A percentile compares a stretch with the other conserved stretches of the same genome.
phyloP scores from a whole-genome alignment of 2,329 filamentous ascomycete genomes.

The Phialophora chinensis region DNA sequence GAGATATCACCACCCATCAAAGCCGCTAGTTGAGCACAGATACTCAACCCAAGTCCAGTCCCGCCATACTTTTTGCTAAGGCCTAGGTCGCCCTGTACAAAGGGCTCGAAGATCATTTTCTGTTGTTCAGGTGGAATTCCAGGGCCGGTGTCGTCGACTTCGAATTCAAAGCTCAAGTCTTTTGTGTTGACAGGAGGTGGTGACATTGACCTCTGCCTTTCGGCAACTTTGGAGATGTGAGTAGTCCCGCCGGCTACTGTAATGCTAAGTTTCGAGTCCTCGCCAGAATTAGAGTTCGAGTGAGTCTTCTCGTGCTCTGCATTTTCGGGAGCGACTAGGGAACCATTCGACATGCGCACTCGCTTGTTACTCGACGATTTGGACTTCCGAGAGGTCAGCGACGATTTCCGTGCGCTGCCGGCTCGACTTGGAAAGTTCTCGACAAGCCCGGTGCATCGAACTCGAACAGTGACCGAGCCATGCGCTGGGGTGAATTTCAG shows the following conservation, averaged over 20 bases:
- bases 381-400: conserved; percentile 41
- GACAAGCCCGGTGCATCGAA: conserved; percentile 65
- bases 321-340: conserved; percentile 30
- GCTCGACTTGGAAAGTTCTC: conserved; percentile 32
- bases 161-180: conserved; percentile 80
- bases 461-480: conserved; percentile 76
- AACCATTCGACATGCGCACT: conserved; percentile 39
- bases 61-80: conserved; percentile 89
- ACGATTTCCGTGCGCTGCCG: conserved; percentile 45
- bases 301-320: conserved; percentile 29
- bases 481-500: conserved; percentile 85
- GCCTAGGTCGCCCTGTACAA: conserved; percentile 89
- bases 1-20: conserved; percentile 81
- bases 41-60: conserved; percentile 84
- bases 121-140: conserved; percentile 81
- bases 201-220: conserved; percentile 63
- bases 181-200: conserved; percentile 67
- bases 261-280: conserved; percentile 57
- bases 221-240: conserved; percentile 53
- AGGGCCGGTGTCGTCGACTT: conserved; percentile 85
- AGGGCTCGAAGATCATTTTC: conserved; percentile 87
- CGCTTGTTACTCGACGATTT: conserved; percentile 37
- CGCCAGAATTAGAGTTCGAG: conserved; percentile 24
- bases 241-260: conserved; percentile 67
- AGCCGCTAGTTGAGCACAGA: conserved; percentile 82